Base-by-base conservation (phyloP, 2,329 filamentous ascomycete genomes). In the Epichloe scottii region DNA sequence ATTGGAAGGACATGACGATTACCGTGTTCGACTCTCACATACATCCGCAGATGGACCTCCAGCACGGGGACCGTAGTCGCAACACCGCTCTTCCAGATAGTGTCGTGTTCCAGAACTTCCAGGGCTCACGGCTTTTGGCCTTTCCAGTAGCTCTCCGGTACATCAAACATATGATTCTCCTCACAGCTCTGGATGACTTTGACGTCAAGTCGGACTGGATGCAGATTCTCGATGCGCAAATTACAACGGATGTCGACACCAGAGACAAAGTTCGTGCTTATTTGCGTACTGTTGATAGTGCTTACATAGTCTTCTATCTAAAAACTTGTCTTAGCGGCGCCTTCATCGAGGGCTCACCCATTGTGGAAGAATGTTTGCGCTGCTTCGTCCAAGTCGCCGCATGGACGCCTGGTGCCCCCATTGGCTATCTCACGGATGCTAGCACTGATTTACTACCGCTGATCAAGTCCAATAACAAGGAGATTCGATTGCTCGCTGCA, bases 131-230 rank as follows among this genome's bases (percentile, higher is more conserved):
- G 11, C 64, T 76, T 1, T 67, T 73, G 37, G 80, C 85, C 0
- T 84, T 89, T 53, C 75, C 82, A 0, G 70, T 82, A n/a, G 81
- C 87, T 1, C 72, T 93, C 26, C 75, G 74, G 5, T 94, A 89
- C 58, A 81, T 81, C 59, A 74, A 71, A 54, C 68, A 73, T 21
- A 74, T 79, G 2, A 60, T 81, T 50, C 69, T 79, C 42, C 66
- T 81, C 2, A 60, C 70, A 1, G 75, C 75, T 0, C 63, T 79
- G 3, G 62, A 66, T 39, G 66, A 75, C 46, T 71, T 76, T 51
- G 75, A 77, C 10, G 65, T 89, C 23, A 85, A 91, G 57, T 81
- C 85, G 44, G 87, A 91, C 55, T 97, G 93, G 93, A 85, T 89
- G 62, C 76, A 83, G 44, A 84, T 85, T 57, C 72, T 97, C 2